Evolutionary conservation across 306 rosid genomes (phyloP).

Genomic region (Begonia masoniana): DNA sequence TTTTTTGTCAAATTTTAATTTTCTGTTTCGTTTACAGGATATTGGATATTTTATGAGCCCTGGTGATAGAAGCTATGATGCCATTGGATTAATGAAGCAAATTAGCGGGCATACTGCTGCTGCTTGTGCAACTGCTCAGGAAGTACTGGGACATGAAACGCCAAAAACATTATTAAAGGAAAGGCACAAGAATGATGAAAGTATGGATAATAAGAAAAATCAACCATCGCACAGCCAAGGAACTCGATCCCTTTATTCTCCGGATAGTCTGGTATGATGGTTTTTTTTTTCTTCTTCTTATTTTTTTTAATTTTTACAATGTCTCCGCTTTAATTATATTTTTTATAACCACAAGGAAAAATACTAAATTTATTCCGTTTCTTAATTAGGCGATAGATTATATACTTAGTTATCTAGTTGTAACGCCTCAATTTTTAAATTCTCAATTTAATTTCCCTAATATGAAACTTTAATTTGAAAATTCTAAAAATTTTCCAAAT

Average conservation of each 20-base stretch:
- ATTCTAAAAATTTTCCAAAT: too few species aligned
- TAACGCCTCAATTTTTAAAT: too few species aligned
- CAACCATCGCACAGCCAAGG: conserved; percentile 16
- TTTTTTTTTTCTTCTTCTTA: not conserved
- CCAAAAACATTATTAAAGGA: conserved; percentile 37
- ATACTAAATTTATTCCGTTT: too few species aligned
- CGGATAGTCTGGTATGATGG: conserved; percentile 42
- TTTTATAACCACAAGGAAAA: too few species aligned
- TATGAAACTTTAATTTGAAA: too few species aligned
- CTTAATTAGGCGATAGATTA: too few species aligned
- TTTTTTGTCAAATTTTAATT: not conserved
- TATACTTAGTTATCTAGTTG: too few species aligned
- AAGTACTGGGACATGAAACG: conserved; percentile 59
- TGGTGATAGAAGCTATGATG: conserved; percentile 73
- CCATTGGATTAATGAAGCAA: conserved; percentile 81
- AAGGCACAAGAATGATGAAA: conserved; percentile 14
- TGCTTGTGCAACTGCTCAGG: conserved; percentile 74
- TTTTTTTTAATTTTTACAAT: not conserved
- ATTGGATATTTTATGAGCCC: conserved; percentile 79
- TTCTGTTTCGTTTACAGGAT: conserved; percentile 37
- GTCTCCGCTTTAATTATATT: not conserved
- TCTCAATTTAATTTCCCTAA: too few species aligned
- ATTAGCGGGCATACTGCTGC: conserved; percentile 74
- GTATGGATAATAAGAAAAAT: conserved; percentile 19
- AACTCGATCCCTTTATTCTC: conserved; percentile 29